Percentiles rank a stretch among this genome's conserved stretches.
These are phyloP conservation scores for Mucor velutinosus DNA, from an alignment of 371 early-diverging fungal species.

Conservation along the genomic window DNA sequence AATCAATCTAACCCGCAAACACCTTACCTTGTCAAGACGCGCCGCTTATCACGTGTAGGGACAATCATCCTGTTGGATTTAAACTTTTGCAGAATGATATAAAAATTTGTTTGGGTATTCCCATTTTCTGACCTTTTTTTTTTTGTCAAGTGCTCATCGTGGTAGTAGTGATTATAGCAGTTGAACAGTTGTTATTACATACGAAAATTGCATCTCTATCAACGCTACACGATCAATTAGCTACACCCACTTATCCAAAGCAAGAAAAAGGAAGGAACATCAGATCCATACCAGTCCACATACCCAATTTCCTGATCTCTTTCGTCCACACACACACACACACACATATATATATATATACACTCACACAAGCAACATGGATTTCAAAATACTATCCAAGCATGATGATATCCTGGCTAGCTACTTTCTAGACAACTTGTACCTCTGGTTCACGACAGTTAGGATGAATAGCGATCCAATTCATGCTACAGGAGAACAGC, in stretches of 20 bases:
- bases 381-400: conserved; percentile 50
- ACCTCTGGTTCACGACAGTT: conserved; percentile 64
- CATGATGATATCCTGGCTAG: conserved; percentile 67
- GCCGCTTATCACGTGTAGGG: not conserved
- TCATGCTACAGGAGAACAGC: conserved; percentile 3
- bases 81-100: not conserved
- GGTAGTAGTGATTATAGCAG: too few relatives aligned
- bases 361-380: conserved; percentile 21
- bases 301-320: not conserved
- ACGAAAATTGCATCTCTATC: too few relatives aligned
- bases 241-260: too few relatives aligned
- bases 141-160: too few relatives aligned
- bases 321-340: not conserved
- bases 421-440: conserved; percentile 57
- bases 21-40: not conserved
- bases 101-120: not conserved
- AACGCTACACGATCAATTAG: too few relatives aligned
- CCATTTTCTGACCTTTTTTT: too few relatives aligned
- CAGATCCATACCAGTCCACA: too few relatives aligned
- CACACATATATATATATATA: too few relatives aligned
- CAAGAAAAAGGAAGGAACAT: too few relatives aligned
- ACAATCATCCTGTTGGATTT: not conserved
- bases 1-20: too few relatives aligned
- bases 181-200: too few relatives aligned
- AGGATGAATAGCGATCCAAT: conserved; percentile 39